Conservation (phyloP, 1,139 yeast genomes). For the Sporopachydermia cereana region DNA sequence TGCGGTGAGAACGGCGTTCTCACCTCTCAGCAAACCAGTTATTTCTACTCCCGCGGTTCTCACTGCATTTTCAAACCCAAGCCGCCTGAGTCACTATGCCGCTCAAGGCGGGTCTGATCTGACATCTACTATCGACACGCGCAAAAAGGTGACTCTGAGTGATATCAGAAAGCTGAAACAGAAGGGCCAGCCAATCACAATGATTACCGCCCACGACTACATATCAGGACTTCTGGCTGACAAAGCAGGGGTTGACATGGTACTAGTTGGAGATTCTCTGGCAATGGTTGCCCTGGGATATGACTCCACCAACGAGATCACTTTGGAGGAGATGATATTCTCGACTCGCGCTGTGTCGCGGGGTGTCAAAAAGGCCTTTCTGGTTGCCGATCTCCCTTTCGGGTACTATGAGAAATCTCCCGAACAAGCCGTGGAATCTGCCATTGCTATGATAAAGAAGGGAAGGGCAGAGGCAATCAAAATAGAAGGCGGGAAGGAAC, state of each 20-base stretch:
- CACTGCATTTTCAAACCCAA: too few species aligned
- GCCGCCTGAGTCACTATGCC: constrained; percentile 1
- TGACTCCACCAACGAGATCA: constrained; percentile 60
- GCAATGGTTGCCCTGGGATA: constrained; percentile 89
- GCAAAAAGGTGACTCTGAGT: constrained; percentile 24
- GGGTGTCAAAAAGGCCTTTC: constrained; percentile 51
- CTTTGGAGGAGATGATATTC: constrained; percentile 67
- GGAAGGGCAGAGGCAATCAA: constrained; percentile 70
- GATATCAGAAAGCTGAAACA: constrained; percentile 35
- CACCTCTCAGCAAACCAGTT: too few species aligned
- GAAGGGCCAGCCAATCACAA: constrained; percentile 44
- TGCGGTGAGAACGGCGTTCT: too few species aligned
- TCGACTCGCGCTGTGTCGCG: constrained; percentile 69
- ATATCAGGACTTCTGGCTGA: constrained; percentile 69
- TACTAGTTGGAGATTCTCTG: constrained; percentile 82
- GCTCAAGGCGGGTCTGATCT: background rate
- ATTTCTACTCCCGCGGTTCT: too few species aligned
- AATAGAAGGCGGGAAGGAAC: constrained; percentile 71
- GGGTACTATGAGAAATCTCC: constrained; percentile 67
- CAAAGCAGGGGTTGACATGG: constrained; percentile 53
- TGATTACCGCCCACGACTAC: constrained; percentile 82
- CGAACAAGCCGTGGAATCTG: constrained; percentile 52
- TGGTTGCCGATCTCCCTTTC: constrained; percentile 85
- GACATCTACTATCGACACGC: background rate
- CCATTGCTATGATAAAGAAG: constrained; percentile 49